Percentiles rank a stretch among this genome's conserved stretches.
Evolutionary conservation across 73 alveolate genomes (phyloP).

Genomic region (Blepharisma stoltei): DNA sequence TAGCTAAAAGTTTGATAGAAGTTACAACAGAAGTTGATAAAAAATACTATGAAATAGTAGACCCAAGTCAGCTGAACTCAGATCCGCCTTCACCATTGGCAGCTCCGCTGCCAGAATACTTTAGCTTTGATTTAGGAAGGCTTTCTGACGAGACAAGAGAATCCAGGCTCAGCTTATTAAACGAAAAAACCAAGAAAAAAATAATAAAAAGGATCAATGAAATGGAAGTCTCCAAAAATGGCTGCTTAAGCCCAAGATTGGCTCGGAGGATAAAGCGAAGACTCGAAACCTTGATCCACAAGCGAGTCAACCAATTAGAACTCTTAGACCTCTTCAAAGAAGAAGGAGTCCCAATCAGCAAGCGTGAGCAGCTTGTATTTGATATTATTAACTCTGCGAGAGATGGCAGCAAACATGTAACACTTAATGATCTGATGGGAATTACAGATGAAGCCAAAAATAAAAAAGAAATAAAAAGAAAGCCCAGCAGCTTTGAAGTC

Average conservation of each 20-base stretch:
- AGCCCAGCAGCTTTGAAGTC: background rate
- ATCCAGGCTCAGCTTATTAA: background rate
- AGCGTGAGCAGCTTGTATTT: background rate
- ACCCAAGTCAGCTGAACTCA: constrained; percentile 16
- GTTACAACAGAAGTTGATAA: background rate
- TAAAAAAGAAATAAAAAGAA: background rate
- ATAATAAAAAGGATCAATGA: background rate
- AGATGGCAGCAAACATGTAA: background rate
- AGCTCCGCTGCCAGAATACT: constrained; percentile 23
- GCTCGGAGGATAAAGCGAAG: background rate
- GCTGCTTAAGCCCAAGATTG: background rate
- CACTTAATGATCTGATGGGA: background rate
- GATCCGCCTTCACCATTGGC: constrained; percentile 28
- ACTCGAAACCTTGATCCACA: background rate
- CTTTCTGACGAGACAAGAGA: background rate
- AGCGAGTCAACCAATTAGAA: background rate
- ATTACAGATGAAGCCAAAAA: too few species aligned
- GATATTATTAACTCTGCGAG: constrained; percentile 4
- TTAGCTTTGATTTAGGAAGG: constrained; percentile 14
- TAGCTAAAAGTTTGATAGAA: constrained; percentile 21
- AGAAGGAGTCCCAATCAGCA: constrained; percentile 19
- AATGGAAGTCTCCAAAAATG: background rate
- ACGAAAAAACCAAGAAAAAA: background rate
- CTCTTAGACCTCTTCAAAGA: background rate
- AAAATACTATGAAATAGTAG: constrained; percentile 13